phyloP scores from a whole-genome alignment of 345 rosid species.

The Stellera chamaejasme region DNA sequence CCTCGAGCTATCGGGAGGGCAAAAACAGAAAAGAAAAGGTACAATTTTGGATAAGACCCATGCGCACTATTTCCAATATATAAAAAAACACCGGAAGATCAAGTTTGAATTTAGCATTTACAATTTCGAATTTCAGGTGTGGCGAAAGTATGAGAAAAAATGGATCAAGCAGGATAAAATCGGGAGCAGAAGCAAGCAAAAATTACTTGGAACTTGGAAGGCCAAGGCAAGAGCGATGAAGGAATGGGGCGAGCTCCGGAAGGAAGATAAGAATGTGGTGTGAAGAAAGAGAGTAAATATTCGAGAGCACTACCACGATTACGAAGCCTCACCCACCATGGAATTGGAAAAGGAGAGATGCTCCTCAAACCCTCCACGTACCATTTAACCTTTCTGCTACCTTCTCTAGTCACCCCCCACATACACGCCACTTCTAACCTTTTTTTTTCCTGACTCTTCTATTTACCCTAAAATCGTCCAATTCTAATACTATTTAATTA shows the following conservation, averaged over 20 bases:
- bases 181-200: background rate
- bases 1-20: background rate
- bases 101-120: background rate
- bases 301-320: conserved; percentile 13
- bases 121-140: conserved; percentile 3
- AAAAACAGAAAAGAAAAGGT: background rate
- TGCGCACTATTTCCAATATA: background rate
- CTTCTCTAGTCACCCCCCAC: background rate
- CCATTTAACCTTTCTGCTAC: background rate
- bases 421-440: too few relatives aligned
- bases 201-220: conserved; percentile 3
- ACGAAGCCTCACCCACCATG: conserved; percentile 3
- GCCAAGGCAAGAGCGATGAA: conserved; percentile 2
- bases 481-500: too few relatives aligned
- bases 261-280: conserved; percentile 6
- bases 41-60: background rate
- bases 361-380: conserved; percentile 7
- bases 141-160: background rate
- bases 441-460: too few relatives aligned
- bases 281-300: conserved; percentile 16
- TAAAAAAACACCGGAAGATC: background rate
- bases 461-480: too few relatives aligned
- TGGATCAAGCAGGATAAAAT: conserved; percentile 8
- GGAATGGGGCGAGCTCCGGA: conserved; percentile 1
- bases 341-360: conserved; percentile 17